These are phyloP conservation scores for Aspergillus baeticus DNA, from an alignment of 495 filamentous ascomycete species.

Conservation along the genomic window DNA sequence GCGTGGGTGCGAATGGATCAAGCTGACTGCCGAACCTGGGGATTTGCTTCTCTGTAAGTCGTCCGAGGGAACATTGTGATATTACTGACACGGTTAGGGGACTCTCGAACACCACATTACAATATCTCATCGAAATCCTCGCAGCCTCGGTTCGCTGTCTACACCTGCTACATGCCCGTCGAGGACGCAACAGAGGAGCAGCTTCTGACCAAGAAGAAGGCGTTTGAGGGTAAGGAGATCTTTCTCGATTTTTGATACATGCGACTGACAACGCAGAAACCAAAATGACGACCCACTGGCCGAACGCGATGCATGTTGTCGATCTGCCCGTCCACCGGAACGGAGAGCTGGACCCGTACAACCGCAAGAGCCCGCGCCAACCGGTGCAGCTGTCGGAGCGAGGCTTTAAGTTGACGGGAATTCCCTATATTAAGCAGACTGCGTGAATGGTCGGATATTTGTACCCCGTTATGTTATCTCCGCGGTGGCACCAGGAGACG, in stretches of 20 bases:
- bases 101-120: slow-evolving; percentile 9
- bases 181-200: slow-evolving; percentile 5
- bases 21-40: slow-evolving; percentile 6
- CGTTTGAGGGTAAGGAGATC: slow-evolving; percentile 2
- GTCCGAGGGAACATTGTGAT: neutral
- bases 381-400: slow-evolving; percentile 1
- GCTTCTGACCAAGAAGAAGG: slow-evolving; percentile 12
- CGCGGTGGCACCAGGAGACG: no score
- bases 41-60: slow-evolving; percentile 6
- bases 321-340: slow-evolving; percentile 3
- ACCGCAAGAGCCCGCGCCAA: neutral
- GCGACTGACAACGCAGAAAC: neutral
- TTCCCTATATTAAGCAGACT: slow-evolving; percentile 1
- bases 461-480: neutral
- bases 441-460: neutral
- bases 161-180: slow-evolving; percentile 9
- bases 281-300: slow-evolving; percentile 13
- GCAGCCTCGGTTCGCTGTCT: slow-evolving; percentile 1
- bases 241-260: neutral
- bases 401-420: slow-evolving; percentile 7
- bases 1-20: slow-evolving; percentile 5
- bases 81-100: neutral
- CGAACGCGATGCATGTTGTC: slow-evolving; percentile 11
- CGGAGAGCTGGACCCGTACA: slow-evolving; percentile 1
- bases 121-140: slow-evolving; percentile 10